These are phyloP conservation scores for Blastobotrys arbuscula DNA, from an alignment of 1,139 yeast genomes.

Conservation along the genomic window DNA sequence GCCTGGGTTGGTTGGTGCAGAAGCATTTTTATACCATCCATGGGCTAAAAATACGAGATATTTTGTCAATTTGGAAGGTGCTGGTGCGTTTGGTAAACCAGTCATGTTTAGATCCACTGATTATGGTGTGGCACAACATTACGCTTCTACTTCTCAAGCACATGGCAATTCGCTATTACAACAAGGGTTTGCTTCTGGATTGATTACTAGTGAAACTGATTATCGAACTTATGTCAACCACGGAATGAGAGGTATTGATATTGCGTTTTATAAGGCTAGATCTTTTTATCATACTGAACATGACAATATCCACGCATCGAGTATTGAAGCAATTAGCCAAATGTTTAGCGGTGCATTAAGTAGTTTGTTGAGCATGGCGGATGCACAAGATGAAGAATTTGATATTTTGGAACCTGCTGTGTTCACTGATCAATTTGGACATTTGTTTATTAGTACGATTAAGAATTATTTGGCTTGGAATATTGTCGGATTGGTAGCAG, in stretches of 20 bases:
- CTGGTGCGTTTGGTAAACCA: constrained; percentile 91
- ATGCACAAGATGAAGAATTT: constrained; percentile 36
- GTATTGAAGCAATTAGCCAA: constrained; percentile 68
- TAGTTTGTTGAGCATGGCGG: constrained; percentile 42
- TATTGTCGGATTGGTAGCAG: constrained; percentile 43
- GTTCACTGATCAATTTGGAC: constrained; percentile 54
- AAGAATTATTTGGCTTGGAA: constrained; percentile 41
- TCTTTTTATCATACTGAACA: constrained; percentile 73
- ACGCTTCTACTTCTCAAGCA: constrained; percentile 46
- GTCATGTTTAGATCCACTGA: constrained; percentile 80
- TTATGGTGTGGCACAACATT: constrained; percentile 60
- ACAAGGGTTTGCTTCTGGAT: constrained; percentile 71
- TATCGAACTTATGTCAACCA: constrained; percentile 58
- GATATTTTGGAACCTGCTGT: constrained; percentile 41
- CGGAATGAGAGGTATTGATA: constrained; percentile 80
- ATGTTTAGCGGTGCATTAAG: constrained; percentile 73
- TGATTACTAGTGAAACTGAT: constrained; percentile 79
- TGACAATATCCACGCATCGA: constrained; percentile 63
- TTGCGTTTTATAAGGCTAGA: constrained; percentile 70
- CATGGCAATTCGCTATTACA: constrained; percentile 76
- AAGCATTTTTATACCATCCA: constrained; percentile 64
- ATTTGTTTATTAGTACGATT: constrained; percentile 43
- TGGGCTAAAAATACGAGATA: constrained; percentile 62
- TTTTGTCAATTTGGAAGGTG: constrained; percentile 87
- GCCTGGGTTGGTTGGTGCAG: constrained; percentile 81